Evolutionary conservation across 163 green algal species (phyloP), one percentile per base, ranked within the genome.

Genomic region (Prototheca cutis): DNA sequence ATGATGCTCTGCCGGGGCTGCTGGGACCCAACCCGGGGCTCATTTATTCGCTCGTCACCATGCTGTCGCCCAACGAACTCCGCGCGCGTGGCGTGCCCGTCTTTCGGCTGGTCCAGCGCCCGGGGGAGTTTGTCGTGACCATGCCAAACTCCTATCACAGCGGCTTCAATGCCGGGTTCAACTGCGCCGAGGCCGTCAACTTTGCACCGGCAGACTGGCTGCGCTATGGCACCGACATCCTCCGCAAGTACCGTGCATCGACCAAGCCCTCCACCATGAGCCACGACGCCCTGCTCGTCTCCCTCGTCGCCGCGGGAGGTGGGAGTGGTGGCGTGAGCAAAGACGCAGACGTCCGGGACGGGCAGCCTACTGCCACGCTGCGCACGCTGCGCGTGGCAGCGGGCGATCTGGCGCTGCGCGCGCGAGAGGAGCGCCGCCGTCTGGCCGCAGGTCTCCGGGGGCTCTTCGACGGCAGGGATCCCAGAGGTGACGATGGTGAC

Each of bases 1-100:
- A 65, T 0, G 85, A 95, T 62, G 84, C 86, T 15, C 71, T 95
- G 55, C 87, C 87, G 18, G 81, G 93, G 70, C 74, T 95, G 23
- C 84, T 90, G 30, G 68, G 70, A 21, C 55, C 68, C 55, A 60
- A 66, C 6, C 80, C 76, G 8, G 65, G 76, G 62, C 75, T 94
- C 55, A 67, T 93, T 54, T 83, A 91, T 75, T 80, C 84, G 52
- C 76, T 92, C 6, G 80, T 94, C 61, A 91, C 85, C 21, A 73
- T 84, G 58, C 58, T 95, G n/a, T 86, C 73, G 10, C 87, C 87
- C 3, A 55, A n/a, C 0, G 74, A 94, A 79, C 75, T 95, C 19
- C 53, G 60, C 59, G 65, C 68, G 3, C 65, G 85, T 5, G 86
- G 86, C 17, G 82, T 96, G 45, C 86, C 82, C 2, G 86, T 96